Evolutionary conservation across 2,329 filamentous ascomycete species (phyloP).

Genomic region (Apiospora malaysiana): DNA sequence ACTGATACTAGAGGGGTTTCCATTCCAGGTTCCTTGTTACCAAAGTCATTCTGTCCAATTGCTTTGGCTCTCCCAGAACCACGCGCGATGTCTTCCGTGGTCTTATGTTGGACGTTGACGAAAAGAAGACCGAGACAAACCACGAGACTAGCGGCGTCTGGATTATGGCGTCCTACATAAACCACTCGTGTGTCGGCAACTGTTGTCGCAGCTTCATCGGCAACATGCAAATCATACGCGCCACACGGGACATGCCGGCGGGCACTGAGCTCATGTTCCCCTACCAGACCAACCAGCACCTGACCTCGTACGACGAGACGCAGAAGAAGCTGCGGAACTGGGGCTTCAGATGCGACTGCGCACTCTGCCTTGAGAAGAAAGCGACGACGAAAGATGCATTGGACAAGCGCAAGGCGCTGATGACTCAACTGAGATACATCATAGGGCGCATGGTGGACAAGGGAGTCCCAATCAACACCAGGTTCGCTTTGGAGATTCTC

Average conservation of each 20-base stretch:
- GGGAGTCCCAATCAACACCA: neutral
- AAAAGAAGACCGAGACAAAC: neutral
- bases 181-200: constrained; percentile 58
- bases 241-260: constrained; percentile 47
- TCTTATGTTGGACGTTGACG: neutral
- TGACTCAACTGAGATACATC: constrained; percentile 10
- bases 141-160: constrained; percentile 50
- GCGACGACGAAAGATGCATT: constrained; percentile 27
- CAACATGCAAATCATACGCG: constrained; percentile 58
- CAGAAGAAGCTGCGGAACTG: constrained; percentile 42
- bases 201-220: constrained; percentile 56
- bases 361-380: constrained; percentile 42
- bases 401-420: constrained; percentile 28
- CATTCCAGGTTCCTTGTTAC: constrained; percentile 52
- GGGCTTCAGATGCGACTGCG: constrained; percentile 50
- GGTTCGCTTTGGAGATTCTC: constrained; percentile 28
- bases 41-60: constrained; percentile 49
- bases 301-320: constrained; percentile 36
- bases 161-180: constrained; percentile 54
- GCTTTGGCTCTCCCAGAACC: constrained; percentile 44
- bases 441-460: neutral
- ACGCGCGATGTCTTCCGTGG: constrained; percentile 26
- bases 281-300: constrained; percentile 40
- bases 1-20: constrained; percentile 4
- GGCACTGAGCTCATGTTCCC: constrained; percentile 52